Evolutionary conservation across 2,329 filamentous ascomycete genomes (phyloP), one percentile per base, ranked within the genome.

Genomic region (Gaeumannomyces tritici): DNA sequence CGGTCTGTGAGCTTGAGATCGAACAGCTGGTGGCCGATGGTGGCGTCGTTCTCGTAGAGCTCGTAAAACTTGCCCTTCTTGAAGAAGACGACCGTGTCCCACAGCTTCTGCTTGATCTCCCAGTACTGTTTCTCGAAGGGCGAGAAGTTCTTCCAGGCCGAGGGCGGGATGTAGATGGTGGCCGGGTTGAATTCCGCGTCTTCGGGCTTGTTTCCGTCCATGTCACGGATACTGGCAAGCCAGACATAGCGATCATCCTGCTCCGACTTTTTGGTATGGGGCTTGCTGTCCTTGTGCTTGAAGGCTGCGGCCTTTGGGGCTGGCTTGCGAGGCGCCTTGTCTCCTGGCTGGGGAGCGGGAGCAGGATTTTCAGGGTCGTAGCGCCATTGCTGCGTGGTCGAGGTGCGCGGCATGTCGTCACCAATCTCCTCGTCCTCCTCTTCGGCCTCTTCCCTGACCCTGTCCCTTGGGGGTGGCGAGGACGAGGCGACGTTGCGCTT

Each of bases 41-140:
- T 96, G 6, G 95, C 95, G 75, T 99, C 95, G 64, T 97, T 96
- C 73, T 99, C 95, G 71, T 98, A 99, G 0, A 99, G 82, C 73
- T 99, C 95, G 72, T 97, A 99, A 75, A 99, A 99, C 70, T 99
- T 99, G 70, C 95, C 95, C 80, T 99, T 99, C 76, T 98, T 99
- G 86, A 99, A 99, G 76, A 99, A 99, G 21, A 99, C 93, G 57
- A 99, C 89, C 0, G 93, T 97, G 67, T 97, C 92, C 90, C 91
- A 98, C 67, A 96, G 90, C 69, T 97, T 97, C 74, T 93, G 90
- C 77, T 99, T 99, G 74, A 99, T 98, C 70, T 96, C 91, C 95
- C 95, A 99, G 73, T 99, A 99, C 72, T 99, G 95, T 74, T 92
- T 96, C 75, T 99, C 95, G 67, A 99, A 99, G 0, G 93, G 85